Evolutionary conservation across 352 stramenopile genomes (phyloP), one percentile per base, ranked within the genome.

Genomic region (Phytophthora citricola): DNA sequence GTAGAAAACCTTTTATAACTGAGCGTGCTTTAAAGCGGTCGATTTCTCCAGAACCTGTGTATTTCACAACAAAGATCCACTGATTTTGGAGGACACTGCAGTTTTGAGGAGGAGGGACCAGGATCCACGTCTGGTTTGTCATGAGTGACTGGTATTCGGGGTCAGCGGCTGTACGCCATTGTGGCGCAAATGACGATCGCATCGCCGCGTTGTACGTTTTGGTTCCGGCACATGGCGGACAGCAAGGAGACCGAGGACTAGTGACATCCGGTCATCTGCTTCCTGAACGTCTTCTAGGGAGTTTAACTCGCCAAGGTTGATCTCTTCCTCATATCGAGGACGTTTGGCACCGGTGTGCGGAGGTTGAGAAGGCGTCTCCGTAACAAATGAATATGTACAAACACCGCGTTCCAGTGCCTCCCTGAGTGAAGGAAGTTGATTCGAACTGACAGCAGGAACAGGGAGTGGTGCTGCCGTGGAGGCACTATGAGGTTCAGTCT

Each of bases 41-140:
- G 12, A 66, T 58, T 5, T 32, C 7, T 22, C 58, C 32, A 47
- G 62, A 9, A 4, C 43, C n/a, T 15, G 54, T 63, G 40, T 52
- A 49, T 31, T 72, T 72, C 1, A 68, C 39, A 0, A 51, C 44
- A 47, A 52, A 73, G 14, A 68, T 27, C 46, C 52, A 69, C 22
- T 51, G 44, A 15, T 34, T 36, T 27, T 17, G 27, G 1, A 63
- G 34, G 1, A 34, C 38, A 8, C 24, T 58, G 22, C 56, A 24
- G 0, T 34, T 39, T 31, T 53, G 32, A 7, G 53, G 47, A 14
- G 38, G 47, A 11, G 9, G 11, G 0, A 50, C 32, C 0, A 69
- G 40, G 0, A 17, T 20, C 52, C 58, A 73, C 1, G 47, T 73
- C 27, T 65, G 5, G 9, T 69, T 63, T 0, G 56, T 34, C 43